phyloP scores from a whole-genome alignment of 352 stramenopile species.

The Thraustotheca clavata region DNA sequence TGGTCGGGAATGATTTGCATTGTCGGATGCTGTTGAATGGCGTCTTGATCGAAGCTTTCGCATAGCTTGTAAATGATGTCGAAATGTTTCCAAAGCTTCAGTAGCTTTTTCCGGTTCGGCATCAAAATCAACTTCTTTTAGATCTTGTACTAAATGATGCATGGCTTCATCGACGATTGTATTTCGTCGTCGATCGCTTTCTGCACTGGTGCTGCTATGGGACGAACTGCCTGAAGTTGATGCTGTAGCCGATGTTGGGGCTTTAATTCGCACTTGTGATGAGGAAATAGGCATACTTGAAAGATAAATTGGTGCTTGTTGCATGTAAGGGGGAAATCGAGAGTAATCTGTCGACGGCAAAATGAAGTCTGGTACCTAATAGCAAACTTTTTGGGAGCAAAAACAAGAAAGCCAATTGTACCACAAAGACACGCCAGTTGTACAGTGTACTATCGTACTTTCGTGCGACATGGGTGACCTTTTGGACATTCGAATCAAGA shows the following conservation, averaged over 20 bases:
- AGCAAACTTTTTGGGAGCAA: background rate
- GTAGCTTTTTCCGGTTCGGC: background rate
- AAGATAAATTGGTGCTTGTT: background rate
- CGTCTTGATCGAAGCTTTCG: background rate
- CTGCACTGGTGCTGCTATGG: background rate
- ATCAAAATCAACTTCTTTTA: background rate
- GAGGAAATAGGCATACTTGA: background rate
- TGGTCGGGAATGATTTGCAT: background rate
- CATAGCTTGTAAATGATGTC: background rate
- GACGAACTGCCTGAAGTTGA: background rate
- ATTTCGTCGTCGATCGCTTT: background rate
- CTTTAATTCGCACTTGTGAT: background rate
- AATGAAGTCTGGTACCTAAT: background rate
- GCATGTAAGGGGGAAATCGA: background rate
- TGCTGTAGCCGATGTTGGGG: background rate
- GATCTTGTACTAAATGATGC: background rate
- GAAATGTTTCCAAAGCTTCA: background rate
- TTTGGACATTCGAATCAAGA: background rate
- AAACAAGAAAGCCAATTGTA: background rate
- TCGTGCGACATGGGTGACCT: background rate
- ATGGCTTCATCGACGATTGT: slow-evolving; percentile 7
- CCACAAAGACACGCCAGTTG: slow-evolving; percentile 3
- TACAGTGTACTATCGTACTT: background rate
- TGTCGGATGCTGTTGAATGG: background rate
- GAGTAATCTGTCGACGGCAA: background rate